Evolutionary conservation across 1,284 basidiomycete genomes (phyloP), one percentile per base, ranked within the genome.

Genomic region (Volvariella surrecta): DNA sequence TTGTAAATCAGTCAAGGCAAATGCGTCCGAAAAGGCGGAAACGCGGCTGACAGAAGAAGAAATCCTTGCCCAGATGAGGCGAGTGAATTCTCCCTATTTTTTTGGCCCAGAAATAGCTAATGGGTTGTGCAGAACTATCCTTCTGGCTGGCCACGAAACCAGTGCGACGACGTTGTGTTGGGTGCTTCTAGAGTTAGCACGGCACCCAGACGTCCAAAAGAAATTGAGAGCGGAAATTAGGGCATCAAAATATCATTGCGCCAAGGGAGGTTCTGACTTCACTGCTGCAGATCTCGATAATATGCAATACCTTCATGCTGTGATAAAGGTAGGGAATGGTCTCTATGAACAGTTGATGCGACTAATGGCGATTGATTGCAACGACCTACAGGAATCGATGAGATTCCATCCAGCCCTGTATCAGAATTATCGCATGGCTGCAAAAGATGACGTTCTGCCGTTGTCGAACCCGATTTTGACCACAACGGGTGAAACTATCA

Each of bases 391-490:
- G 70, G 71, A 73, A 55, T 63, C 62, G 7, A 62, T 72, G 59
- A 61, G 71, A 20, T 64, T 64, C 34, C 67, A 72, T 50, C 68
- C 69, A 8, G 68, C 67, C 0, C 46, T 68, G 38, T 68, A 67
- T 47, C 62, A 68, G 16, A 68, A 63, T 43, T 67, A 62, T 49
- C 59, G 70, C 16, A 55, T 60, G 44, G 64, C 69, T 1, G 64
- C 55, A 3, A 54, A 54, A 16, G 65, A 67, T 43, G 64, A 63
- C 49, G 57, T 65, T 8, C 43, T 68, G 4, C 66, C 66, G 3
- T 55, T 68, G 11, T 64, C 60, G 8, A 61, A 51, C 35, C 63
- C 66, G 4, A 59, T 67, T 34, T 50, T 44, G 32, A 60, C 57
- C 9, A 54, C 52, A 15, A 53, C 56, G 21, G 66, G 67, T 11